A percentile compares a stretch with the other conserved stretches of the same genome.
Evolutionary conservation across 2,329 filamentous ascomycete species (phyloP).

Genomic region (Penicillium sp.): DNA sequence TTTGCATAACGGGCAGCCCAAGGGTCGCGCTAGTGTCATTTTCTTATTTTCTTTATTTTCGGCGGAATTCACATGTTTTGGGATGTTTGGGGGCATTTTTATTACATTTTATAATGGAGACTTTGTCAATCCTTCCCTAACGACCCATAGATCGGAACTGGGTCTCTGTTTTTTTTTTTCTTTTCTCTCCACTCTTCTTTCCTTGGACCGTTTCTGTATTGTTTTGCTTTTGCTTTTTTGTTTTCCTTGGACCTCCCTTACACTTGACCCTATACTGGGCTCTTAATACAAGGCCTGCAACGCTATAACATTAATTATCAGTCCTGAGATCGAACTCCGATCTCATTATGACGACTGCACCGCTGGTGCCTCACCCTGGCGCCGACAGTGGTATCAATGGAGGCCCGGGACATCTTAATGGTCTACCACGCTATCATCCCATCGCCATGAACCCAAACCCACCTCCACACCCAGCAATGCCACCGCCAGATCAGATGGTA

Average conservation of each 20-base stretch:
- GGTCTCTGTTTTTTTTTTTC: conserved; percentile 10
- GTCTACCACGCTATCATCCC: conserved; percentile 40
- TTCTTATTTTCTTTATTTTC: conserved; percentile 19
- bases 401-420: conserved; percentile 28
- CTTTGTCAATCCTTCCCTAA: conserved; percentile 26
- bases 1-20: conserved; percentile 28
- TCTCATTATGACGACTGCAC: conserved; percentile 38
- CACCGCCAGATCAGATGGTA: conserved; percentile 33
- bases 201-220: conserved; percentile 2
- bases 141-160: conserved; percentile 28
- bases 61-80: neutral
- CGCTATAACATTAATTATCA: neutral
- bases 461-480: conserved; percentile 31
- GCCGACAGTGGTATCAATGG: conserved; percentile 35
- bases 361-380: conserved; percentile 34
- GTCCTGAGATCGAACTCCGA: neutral
- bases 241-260: conserved; percentile 1
- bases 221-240: conserved; percentile 15
- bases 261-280: neutral
- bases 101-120: conserved; percentile 12
- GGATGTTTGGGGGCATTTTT: neutral
- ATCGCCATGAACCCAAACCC: conserved; percentile 43
- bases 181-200: neutral
- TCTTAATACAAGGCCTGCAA: neutral
- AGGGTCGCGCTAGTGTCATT: conserved; percentile 25